Conservation (phyloP, 1,284 basidiomycete species). For the Cystobasidium slooffiae region DNA sequence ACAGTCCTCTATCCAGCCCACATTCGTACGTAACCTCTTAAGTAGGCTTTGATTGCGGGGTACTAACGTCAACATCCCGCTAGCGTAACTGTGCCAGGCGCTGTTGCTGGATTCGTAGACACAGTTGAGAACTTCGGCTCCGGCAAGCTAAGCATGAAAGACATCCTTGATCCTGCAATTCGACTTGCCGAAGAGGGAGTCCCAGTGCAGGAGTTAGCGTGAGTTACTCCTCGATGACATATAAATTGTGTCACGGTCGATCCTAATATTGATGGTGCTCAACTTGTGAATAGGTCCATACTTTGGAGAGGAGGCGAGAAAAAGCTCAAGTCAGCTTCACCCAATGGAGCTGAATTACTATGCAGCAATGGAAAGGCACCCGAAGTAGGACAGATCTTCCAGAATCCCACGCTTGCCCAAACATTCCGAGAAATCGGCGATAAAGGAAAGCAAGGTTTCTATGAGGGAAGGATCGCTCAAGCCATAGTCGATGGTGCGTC, state of each 20-base stretch:
- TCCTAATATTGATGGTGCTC: background rate
- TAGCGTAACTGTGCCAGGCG: conserved; percentile 86
- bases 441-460: conserved; percentile 87
- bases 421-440: conserved; percentile 80
- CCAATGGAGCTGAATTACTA: conserved; percentile 81
- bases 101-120: conserved; percentile 91
- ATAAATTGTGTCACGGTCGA: background rate
- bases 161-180: conserved; percentile 76
- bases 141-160: conserved; percentile 73
- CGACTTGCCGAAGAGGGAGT: conserved; percentile 54
- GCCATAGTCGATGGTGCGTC: conserved; percentile 74
- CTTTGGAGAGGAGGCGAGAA: conserved; percentile 74
- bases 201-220: conserved; percentile 25
- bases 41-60: no score
- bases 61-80: conserved; percentile 30
- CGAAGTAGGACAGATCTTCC: conserved; percentile 55
- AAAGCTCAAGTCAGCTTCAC: conserved; percentile 77
- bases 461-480: conserved; percentile 84
- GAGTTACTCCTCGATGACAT: background rate
- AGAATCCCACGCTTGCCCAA: conserved; percentile 71
- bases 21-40: conserved; percentile 47
- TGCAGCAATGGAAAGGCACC: conserved; percentile 73
- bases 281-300: conserved; percentile 32
- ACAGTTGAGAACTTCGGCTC: conserved; percentile 81
- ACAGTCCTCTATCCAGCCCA: conserved; percentile 42